Evolutionary conservation across 768 basidiomycete species (phyloP).

Genomic region (Phlegmacium glaucopus): DNA sequence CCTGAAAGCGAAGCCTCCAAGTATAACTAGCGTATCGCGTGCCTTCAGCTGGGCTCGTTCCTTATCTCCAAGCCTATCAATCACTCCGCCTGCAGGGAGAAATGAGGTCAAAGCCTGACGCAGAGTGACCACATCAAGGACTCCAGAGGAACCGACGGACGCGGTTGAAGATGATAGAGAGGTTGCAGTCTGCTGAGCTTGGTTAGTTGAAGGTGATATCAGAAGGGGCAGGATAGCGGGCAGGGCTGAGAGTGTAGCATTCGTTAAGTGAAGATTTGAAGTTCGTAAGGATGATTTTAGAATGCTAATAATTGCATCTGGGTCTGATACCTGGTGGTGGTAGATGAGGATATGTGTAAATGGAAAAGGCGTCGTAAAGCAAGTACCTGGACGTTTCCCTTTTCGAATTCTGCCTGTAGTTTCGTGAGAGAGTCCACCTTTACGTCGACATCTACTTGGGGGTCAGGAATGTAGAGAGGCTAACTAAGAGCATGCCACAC

Average conservation of each 20-base stretch:
- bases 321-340: slow-evolving; percentile 57
- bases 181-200: slow-evolving; percentile 27
- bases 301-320: slow-evolving; percentile 63
- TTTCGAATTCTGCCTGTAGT: slow-evolving; percentile 71
- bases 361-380: slow-evolving; percentile 1
- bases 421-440: slow-evolving; percentile 80
- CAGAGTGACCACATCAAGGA: slow-evolving; percentile 54
- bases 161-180: slow-evolving; percentile 47
- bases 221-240: slow-evolving; percentile 65
- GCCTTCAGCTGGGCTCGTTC: slow-evolving; percentile 73
- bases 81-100: slow-evolving; percentile 69
- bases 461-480: slow-evolving; percentile 7
- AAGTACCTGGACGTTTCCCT: slow-evolving; percentile 60
- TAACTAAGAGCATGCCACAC: slow-evolving; percentile 30
- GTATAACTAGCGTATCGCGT: slow-evolving; percentile 67
- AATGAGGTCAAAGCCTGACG: slow-evolving; percentile 68
- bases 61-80: slow-evolving; percentile 84
- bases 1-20: slow-evolving; percentile 71
- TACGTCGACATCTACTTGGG: slow-evolving; percentile 66
- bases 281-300: slow-evolving; percentile 77
- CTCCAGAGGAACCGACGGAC: slow-evolving; percentile 36
- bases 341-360: slow-evolving; percentile 1
- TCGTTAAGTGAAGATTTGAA: slow-evolving; percentile 78
- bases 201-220: slow-evolving; percentile 36
- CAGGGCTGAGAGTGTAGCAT: slow-evolving; percentile 70